Evolutionary conservation across 2,329 filamentous ascomycete genomes (phyloP).

Genomic region (Neonectria coccinea): DNA sequence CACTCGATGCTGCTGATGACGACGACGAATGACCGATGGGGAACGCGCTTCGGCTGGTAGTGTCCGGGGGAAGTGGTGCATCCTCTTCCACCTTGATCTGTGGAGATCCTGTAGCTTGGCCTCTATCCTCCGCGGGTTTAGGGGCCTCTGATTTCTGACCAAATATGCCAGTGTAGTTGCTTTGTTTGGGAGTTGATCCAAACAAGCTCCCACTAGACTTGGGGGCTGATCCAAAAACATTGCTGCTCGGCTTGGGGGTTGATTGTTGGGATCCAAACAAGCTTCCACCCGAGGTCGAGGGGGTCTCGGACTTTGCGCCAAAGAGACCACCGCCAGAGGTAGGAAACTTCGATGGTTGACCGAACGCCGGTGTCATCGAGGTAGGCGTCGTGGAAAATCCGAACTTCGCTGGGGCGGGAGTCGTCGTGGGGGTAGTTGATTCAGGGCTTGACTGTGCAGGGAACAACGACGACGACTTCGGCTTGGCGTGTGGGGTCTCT

Average conservation of each 20-base stretch:
- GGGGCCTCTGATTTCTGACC: constrained; percentile 34
- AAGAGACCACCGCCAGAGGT: constrained; percentile 43
- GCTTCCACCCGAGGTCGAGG: constrained; percentile 27
- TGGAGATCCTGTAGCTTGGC: constrained; percentile 42
- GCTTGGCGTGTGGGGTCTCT: constrained; percentile 53
- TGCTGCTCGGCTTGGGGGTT: constrained; percentile 44
- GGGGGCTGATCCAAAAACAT: constrained; percentile 40
- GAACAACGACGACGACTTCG: constrained; percentile 49
- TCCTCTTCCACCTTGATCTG: constrained; percentile 54
- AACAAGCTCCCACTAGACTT: constrained; percentile 35
- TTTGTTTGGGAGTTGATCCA: constrained; percentile 39
- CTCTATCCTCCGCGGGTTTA: constrained; percentile 29
- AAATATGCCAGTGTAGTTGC: constrained; percentile 41
- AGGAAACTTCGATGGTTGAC: constrained; percentile 48
- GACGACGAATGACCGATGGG: constrained; percentile 64
- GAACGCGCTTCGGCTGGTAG: constrained; percentile 65
- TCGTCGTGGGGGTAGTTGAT: constrained; percentile 64
- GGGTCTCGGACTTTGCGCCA: constrained; percentile 37
- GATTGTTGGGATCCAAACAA: constrained; percentile 44
- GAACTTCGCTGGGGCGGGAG: constrained; percentile 63
- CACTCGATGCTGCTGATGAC: constrained; percentile 60
- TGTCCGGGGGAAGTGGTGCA: constrained; percentile 65
- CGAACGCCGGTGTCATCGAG: constrained; percentile 51
- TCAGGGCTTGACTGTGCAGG: constrained; percentile 45
- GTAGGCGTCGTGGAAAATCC: constrained; percentile 52